Conservation (phyloP, 768 basidiomycete genomes). For the Mycena rosella region DNA sequence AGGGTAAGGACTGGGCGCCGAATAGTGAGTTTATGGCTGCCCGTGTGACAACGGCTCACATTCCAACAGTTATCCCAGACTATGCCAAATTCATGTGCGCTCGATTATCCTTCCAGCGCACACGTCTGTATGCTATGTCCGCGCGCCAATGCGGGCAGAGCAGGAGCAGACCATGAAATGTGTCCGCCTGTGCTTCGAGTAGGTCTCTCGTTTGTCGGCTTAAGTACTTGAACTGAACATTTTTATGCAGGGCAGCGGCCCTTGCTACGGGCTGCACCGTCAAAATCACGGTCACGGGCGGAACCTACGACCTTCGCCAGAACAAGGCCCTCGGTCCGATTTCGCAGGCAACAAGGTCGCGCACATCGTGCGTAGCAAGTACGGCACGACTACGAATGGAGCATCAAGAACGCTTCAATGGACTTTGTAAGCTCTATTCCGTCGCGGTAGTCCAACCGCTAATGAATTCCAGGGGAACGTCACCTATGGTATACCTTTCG, state of each 20-base stretch:
- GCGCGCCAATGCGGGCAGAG: conserved; percentile 76
- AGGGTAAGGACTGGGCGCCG: conserved; percentile 80
- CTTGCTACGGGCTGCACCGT: conserved; percentile 74
- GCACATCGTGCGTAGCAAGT: conserved; percentile 69
- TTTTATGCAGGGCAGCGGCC: conserved; percentile 70
- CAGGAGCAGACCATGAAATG: conserved; percentile 68
- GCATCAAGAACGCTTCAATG: conserved; percentile 79
- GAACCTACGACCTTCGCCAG: conserved; percentile 72
- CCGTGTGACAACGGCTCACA: not conserved
- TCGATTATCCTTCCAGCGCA: not conserved
- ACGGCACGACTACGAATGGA: conserved; percentile 76
- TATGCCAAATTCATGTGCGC: conserved; percentile 78
- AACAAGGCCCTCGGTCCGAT: conserved; percentile 70
- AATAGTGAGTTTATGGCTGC: conserved; percentile 70
- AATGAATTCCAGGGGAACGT: conserved; percentile 71
- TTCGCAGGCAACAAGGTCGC: conserved; percentile 73
- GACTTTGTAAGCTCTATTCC: conserved; percentile 74
- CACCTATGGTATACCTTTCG: conserved; percentile 68
- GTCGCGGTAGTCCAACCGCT: not conserved
- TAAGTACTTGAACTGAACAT: too few relatives aligned
- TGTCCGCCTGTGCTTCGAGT: conserved; percentile 82
- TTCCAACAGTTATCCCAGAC: conserved; percentile 80
- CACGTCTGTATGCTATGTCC: conserved; percentile 71
- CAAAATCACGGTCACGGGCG: conserved; percentile 51
- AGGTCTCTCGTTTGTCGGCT: conserved; percentile 38